Conservation (phyloP, 257 asterid genomes). For the Galeopsis tetrahit region DNA sequence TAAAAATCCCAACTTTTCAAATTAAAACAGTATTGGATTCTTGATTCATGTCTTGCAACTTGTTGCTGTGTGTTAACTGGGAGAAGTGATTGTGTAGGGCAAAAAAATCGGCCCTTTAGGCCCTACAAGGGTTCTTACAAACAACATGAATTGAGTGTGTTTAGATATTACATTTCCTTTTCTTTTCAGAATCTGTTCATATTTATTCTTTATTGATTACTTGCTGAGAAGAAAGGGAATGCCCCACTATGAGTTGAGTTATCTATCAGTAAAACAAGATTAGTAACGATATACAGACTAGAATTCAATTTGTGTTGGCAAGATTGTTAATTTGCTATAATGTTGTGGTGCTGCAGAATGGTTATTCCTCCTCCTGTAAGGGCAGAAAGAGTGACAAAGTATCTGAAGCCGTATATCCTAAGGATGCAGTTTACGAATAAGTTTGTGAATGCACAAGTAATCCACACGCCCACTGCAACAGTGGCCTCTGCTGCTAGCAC, state of each 20-base stretch:
- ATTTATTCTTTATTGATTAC: not conserved
- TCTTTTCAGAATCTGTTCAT: no score
- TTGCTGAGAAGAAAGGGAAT: not conserved
- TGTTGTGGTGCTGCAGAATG: slow-evolving; percentile 51
- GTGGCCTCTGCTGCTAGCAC: slow-evolving; percentile 92
- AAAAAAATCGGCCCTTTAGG: not conserved
- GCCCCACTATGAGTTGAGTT: no score
- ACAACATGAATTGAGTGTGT: slow-evolving; percentile 1
- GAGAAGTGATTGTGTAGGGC: not conserved
- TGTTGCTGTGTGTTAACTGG: not conserved
- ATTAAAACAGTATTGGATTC: not conserved
- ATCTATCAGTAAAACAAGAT: no score
- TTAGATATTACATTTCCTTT: no score
- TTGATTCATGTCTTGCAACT: slow-evolving; percentile 1
- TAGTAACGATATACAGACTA: no score
- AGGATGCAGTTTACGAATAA: slow-evolving; percentile 88
- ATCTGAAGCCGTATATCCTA: slow-evolving; percentile 81
- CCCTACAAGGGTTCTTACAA: not conserved
- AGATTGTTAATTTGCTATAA: not conserved
- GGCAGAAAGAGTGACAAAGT: slow-evolving; percentile 67
- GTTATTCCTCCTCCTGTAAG: slow-evolving; percentile 75
- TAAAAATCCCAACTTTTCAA: not conserved
- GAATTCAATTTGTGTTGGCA: not conserved
- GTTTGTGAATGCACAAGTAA: slow-evolving; percentile 79
- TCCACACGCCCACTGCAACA: slow-evolving; percentile 90